These are phyloP conservation scores for Euclidium syriacum DNA, from an alignment of 345 rosid species.

Conservation along the genomic window DNA sequence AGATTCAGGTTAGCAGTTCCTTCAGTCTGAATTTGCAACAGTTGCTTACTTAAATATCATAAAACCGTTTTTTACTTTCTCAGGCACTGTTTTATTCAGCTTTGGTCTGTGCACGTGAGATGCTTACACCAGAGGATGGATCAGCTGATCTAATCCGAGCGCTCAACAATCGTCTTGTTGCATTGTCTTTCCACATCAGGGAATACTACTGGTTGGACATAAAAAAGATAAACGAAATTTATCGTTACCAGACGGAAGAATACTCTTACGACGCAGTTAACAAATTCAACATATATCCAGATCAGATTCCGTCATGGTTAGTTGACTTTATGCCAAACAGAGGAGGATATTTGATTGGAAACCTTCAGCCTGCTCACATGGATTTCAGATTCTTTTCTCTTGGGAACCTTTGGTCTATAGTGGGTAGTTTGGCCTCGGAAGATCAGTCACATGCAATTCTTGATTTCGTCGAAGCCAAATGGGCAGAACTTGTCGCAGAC, in stretches of 20 bases:
- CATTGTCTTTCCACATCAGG: conserved; percentile 81
- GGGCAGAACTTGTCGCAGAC: conserved; percentile 77
- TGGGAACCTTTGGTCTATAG: conserved; percentile 82
- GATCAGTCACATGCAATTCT: conserved; percentile 89
- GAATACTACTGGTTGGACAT: conserved; percentile 87
- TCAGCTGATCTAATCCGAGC: conserved; percentile 77
- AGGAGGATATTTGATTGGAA: conserved; percentile 85
- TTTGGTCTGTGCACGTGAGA: conserved; percentile 74
- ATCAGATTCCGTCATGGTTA: conserved; percentile 86
- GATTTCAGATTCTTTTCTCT: conserved; percentile 91
- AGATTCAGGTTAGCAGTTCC: conserved; percentile 66
- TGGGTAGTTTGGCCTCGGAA: conserved; percentile 59
- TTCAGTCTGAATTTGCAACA: not conserved
- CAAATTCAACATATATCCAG: conserved; percentile 91
- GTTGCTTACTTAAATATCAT: too few relatives aligned
- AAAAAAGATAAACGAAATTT: conserved; percentile 72
- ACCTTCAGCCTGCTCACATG: conserved; percentile 96
- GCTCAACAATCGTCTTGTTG: conserved; percentile 75
- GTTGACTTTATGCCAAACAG: conserved; percentile 72
- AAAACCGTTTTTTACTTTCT: not conserved
- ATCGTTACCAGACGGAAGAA: conserved; percentile 83
- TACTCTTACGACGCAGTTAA: conserved; percentile 88
- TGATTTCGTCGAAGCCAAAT: conserved; percentile 77
- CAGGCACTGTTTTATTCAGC: conserved; percentile 89
- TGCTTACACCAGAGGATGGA: conserved; percentile 81